A percentile compares a stretch with the other conserved stretches of the same genome.
Conservation (phyloP, 106 monocot genomes). For the Cymbidium sinense region DNA sequence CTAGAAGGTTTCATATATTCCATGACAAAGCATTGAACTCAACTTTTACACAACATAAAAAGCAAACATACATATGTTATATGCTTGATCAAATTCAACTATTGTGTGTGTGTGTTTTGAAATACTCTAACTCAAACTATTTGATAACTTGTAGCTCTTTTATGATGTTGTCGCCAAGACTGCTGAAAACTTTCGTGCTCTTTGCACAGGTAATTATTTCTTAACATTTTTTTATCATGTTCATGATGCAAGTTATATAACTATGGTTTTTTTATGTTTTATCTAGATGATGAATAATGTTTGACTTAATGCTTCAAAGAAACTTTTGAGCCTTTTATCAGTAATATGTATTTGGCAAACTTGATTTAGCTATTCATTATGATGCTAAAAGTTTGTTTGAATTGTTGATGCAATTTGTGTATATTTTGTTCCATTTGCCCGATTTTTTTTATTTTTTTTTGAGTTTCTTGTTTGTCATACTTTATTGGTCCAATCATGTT, state of each 20-base stretch:
- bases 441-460: no score
- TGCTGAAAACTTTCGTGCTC: slow-evolving; percentile 30
- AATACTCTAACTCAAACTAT: background rate
- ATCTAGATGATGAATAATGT: background rate
- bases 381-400: background rate
- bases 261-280: background rate
- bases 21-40: background rate
- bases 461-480: no score
- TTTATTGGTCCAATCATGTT: no score
- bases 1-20: background rate
- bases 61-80: background rate
- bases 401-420: background rate
- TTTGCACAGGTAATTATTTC: slow-evolving; percentile 22
- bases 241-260: background rate
- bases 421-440: background rate
- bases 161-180: slow-evolving; percentile 28
- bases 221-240: background rate
- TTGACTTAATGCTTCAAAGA: background rate
- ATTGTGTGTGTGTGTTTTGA: background rate
- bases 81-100: background rate
- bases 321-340: background rate
- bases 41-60: background rate
- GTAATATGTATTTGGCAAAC: background rate
- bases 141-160: slow-evolving; percentile 25
- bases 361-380: background rate